Evolutionary conservation across 805 yeast genomes (phyloP).

Genomic region (Clavispora fructus): DNA sequence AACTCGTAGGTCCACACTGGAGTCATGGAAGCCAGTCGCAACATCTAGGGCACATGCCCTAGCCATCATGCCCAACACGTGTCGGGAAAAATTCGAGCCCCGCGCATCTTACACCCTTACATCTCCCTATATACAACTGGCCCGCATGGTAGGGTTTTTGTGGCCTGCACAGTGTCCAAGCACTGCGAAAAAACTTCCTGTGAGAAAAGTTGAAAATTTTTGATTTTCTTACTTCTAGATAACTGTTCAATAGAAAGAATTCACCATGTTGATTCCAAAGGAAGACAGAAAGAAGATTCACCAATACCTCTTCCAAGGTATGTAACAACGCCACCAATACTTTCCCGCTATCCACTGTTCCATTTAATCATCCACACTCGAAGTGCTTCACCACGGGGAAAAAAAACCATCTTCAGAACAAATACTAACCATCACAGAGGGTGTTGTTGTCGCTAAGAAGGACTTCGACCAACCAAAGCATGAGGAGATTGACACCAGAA

Average conservation of each 20-base stretch:
- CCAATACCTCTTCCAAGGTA: slow-evolving; percentile 98
- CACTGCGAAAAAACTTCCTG: slow-evolving; percentile 15
- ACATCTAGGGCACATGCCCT: slow-evolving; percentile 5
- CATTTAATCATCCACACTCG: not conserved
- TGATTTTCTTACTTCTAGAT: slow-evolving; percentile 9
- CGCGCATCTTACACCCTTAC: not conserved
- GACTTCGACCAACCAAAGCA: slow-evolving; percentile 96
- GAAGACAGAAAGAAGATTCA: slow-evolving; percentile 99
- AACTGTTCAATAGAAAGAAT: slow-evolving; percentile 13
- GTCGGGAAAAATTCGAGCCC: not conserved
- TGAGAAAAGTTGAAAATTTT: slow-evolving; percentile 6
- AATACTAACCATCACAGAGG: slow-evolving; percentile 55
- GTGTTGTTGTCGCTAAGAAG: slow-evolving; percentile 99
- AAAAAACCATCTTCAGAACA: not conserved
- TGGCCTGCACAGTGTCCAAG: not conserved
- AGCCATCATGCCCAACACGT: not conserved
- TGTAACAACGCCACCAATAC: slow-evolving; percentile 31
- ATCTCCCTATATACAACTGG: slow-evolving; percentile 1
- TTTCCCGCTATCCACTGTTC: not conserved
- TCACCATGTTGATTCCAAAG: slow-evolving; percentile 95
- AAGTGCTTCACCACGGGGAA: too few species aligned
- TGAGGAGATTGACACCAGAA: slow-evolving; percentile 96
- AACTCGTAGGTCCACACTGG: too few species aligned
- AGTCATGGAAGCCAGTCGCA: not conserved
- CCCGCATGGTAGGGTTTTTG: not conserved